Base-by-base conservation (phyloP, 2,329 filamentous ascomycete species). In the Diaporthe longicolla region DNA sequence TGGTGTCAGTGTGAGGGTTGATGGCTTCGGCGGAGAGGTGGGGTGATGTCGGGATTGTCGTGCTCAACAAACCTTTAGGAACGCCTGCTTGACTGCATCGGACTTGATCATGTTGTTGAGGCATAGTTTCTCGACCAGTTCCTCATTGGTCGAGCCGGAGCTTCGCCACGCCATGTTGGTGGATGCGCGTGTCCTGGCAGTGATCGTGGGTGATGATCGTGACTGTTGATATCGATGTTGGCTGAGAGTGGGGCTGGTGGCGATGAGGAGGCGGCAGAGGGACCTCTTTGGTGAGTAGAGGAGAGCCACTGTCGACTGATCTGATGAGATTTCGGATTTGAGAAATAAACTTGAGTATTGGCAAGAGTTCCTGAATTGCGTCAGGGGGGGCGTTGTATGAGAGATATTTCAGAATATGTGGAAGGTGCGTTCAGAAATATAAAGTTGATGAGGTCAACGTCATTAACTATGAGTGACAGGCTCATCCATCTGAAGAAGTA, bases 91-190 rank as follows among this genome's bases (percentile, higher is more conserved):
- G 45, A 97, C 94, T 32, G 88, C 85, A 4, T 89, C 84, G 76
- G 91, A 89, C n/a, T 88, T 92, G 77, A 98, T 95, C 70, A 98
- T 87, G 4, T 89, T 89, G 78, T 93, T 90, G 54, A 84, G 87
- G 81, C 87, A 92, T 73, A 99, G 88, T 81, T 98, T 98, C 78
- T 92, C 89, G 76, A 98, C 87, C 65, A 99, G 88, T 73, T 92
- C 91, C 54, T 85, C 83, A 82, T 98, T 98, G 37, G 91, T 90
- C 6, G 85, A 84, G 75, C 95, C 96, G 9, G 93, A 93, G 82
- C 93, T 95, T 77, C 91, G 90, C 97, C 97, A 99, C 74, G 96
- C 95, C 97, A 99, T 98, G 74, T 74, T 82, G 78, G 29, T 65
- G 59, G 45, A 21, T 26, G 69, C n/a, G 29, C 19, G 37, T 3